Conservation (phyloP, 2,329 filamentous ascomycete genomes). For the Acrodontium crateriforme region DNA sequence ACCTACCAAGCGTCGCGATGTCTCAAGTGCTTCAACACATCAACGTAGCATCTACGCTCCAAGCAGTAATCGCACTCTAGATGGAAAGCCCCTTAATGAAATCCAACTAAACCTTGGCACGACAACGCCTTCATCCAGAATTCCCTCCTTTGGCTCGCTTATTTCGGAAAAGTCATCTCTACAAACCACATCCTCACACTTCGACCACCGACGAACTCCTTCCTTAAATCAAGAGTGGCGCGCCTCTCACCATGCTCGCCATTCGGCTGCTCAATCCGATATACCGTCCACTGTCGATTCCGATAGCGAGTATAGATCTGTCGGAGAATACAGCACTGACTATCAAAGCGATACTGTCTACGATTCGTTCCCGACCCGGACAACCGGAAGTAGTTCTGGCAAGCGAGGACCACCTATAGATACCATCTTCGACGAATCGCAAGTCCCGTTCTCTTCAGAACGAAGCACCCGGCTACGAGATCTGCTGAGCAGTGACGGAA, state of each 20-base stretch:
- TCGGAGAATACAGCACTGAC: constrained; percentile 66
- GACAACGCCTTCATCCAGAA: constrained; percentile 7
- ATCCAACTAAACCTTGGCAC: constrained; percentile 11
- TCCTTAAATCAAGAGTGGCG: constrained; percentile 6
- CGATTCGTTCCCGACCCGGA: constrained; percentile 61
- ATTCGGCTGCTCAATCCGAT: constrained; percentile 44
- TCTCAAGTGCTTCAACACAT: constrained; percentile 16
- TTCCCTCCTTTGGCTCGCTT: constrained; percentile 6
- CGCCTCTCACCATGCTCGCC: constrained; percentile 23
- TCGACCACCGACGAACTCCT: constrained; percentile 8
- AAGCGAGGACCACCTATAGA: constrained; percentile 59
- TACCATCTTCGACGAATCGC: constrained; percentile 70
- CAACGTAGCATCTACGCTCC: constrained; percentile 15
- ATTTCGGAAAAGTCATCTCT: constrained; percentile 5
- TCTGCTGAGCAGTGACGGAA: constrained; percentile 33
- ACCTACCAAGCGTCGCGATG: constrained; percentile 25
- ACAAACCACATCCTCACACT: constrained; percentile 5
- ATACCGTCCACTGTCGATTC: constrained; percentile 53
- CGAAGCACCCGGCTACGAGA: constrained; percentile 30
- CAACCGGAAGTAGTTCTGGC: constrained; percentile 51
- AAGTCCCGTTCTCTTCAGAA: constrained; percentile 18
- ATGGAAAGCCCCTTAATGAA: constrained; percentile 8
- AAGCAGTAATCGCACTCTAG: constrained; percentile 6
- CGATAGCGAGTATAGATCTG: constrained; percentile 53
- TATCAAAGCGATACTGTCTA: constrained; percentile 64